Evolutionary conservation across 2,329 filamentous ascomycete species (phyloP).

Genomic region (Trichoderma sp.): DNA sequence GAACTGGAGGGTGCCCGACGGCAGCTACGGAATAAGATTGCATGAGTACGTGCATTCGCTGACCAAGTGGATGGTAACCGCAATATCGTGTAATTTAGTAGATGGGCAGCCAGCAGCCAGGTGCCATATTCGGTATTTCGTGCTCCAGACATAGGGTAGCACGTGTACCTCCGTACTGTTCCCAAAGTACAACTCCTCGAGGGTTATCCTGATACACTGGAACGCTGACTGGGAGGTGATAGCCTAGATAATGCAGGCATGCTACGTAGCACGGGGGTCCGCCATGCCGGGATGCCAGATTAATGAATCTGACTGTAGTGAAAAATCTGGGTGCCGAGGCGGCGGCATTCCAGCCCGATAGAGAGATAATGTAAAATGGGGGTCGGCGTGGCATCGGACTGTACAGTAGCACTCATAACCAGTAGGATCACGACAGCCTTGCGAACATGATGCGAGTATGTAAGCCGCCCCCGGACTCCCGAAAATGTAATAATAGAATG

Average conservation of each 20-base stretch:
- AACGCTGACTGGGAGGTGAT: background rate
- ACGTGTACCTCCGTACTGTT: background rate
- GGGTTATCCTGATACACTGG: background rate
- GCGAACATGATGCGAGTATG: background rate
- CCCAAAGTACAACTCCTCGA: background rate
- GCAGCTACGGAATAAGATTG: background rate
- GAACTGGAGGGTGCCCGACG: background rate
- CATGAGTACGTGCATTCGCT: conserved; percentile 11
- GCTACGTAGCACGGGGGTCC: conserved; percentile 10
- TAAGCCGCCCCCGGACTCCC: background rate
- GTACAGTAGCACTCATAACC: background rate
- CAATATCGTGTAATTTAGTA: background rate
- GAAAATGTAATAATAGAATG: background rate
- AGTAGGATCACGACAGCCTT: background rate
- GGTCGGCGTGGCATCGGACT: background rate
- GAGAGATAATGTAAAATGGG: background rate
- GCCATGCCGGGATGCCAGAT: conserved; percentile 15
- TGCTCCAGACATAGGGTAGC: background rate
- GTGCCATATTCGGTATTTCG: background rate
- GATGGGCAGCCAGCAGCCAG: background rate
- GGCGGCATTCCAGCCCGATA: background rate
- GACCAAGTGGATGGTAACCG: background rate
- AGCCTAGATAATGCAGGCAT: background rate
- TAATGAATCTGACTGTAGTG: conserved; percentile 6
- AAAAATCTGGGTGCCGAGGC: background rate